Base-by-base conservation (phyloP, 1,284 basidiomycete genomes). In the Meira miltonrushii region DNA sequence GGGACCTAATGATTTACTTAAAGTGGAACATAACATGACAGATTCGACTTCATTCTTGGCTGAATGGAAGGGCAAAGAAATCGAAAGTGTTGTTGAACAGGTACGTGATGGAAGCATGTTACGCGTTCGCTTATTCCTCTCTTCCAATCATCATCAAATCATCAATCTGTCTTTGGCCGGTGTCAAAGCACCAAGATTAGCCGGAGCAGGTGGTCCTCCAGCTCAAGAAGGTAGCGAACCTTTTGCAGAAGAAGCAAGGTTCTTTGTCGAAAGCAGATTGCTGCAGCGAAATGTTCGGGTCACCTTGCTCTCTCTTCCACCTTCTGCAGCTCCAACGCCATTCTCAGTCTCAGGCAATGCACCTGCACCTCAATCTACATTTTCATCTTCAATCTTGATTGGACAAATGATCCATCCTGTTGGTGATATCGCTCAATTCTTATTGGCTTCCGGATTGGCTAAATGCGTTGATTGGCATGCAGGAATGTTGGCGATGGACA, bases 401-500 rank as follows among this genome's bases (percentile, higher is more conserved):
- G 94, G 93, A 65, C 87, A 85, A 61, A 89, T 90, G 83, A 81
- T 91, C 33, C 94, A 97, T 75, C 92, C 93, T 12, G 89, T 87
- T 28, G 93, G 94, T 17, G 94, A 96, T 79, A 89, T 98, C 54
- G 92, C 92, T 15, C 90, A 94, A 71, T 87, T 89, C 79, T 82
- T 98, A 49, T 86, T 92, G 17, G 84, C 84, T 2, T 85, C 86
- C 48, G 92, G 94, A 52, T 82, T 97, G 2, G 94, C 93, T 11
- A 88, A 91, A 60, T 85, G 95, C 55, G 88, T 97, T 60, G 93
- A 95, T 77, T 97, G 94, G 93, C 94, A 98, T 78, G 92, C 92
- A 12, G 94, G 93, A 38, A 89, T 97, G 84, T 85, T 98, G 44
- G 60, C 43, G 85, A 75, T 75, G 69, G 75, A 75, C 49, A 67